A percentile compares a stretch with the other conserved stretches of the same genome.
Conservation (phyloP, 2,329 filamentous ascomycete genomes). For the Lachnellula suecica region DNA sequence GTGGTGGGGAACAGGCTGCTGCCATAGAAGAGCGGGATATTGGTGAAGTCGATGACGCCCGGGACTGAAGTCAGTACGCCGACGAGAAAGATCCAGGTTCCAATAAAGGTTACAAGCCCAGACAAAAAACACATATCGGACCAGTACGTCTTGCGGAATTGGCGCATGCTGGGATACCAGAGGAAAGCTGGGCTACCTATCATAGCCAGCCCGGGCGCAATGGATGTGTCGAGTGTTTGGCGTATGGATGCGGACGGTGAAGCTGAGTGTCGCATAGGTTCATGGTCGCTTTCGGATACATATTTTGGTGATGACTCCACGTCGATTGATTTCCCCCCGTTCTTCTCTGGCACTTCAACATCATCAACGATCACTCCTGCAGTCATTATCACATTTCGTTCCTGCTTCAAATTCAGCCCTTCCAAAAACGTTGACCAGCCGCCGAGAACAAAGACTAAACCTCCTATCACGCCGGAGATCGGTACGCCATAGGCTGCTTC, state of each 20-base stretch:
- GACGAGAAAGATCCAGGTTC: constrained; percentile 22
- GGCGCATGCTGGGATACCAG: constrained; percentile 12
- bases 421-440: constrained; percentile 20
- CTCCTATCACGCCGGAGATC: constrained; percentile 14
- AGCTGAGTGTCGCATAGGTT: neutral
- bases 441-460: constrained; percentile 19
- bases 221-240: neutral
- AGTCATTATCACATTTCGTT: constrained; percentile 9
- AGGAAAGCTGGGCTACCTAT: constrained; percentile 18
- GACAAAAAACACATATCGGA: constrained; percentile 14
- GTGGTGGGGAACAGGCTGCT: constrained; percentile 21
- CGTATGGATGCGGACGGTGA: neutral
- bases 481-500: constrained; percentile 18
- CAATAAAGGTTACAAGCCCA: constrained; percentile 16
- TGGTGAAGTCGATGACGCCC: constrained; percentile 16
- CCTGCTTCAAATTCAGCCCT: constrained; percentile 19
- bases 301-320: neutral
- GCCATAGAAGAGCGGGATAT: constrained; percentile 4
- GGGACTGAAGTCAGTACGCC: constrained; percentile 19
- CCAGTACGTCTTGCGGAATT: constrained; percentile 12
- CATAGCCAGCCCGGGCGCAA: constrained; percentile 8
- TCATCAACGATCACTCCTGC: constrained; percentile 8
- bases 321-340: neutral
- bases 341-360: constrained; percentile 2
- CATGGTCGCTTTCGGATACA: neutral